Conservation (phyloP, 495 filamentous ascomycete genomes). For the Penicillium salamii region DNA sequence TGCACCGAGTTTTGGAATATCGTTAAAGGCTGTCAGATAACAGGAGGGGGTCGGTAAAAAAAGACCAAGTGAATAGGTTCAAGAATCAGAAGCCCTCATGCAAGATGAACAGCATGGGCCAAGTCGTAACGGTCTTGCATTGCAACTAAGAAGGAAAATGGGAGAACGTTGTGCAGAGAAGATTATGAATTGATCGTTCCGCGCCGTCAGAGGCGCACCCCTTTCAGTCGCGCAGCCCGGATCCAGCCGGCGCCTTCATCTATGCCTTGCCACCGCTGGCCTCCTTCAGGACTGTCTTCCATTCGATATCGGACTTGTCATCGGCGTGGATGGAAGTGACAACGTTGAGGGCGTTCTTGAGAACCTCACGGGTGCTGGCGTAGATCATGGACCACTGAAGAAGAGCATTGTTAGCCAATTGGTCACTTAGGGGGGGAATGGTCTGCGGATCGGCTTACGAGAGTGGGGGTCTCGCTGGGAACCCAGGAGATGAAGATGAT, state of each 20-base stretch:
- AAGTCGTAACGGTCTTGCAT: slow-evolving; percentile 46
- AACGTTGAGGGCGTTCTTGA: slow-evolving; percentile 83
- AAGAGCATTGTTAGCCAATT: slow-evolving; percentile 20
- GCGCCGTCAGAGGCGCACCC: slow-evolving; percentile 14
- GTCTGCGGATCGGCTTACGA: slow-evolving; percentile 55
- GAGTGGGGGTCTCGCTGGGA: slow-evolving; percentile 76
- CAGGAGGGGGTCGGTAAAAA: not conserved
- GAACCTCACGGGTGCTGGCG: slow-evolving; percentile 87
- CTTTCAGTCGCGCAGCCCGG: slow-evolving; percentile 33
- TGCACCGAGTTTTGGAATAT: not conserved
- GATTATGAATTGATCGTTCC: slow-evolving; percentile 30
- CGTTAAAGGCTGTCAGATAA: not conserved
- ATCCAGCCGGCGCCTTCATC: slow-evolving; percentile 37
- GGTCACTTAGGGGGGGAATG: not conserved
- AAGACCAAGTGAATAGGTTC: slow-evolving; percentile 1
- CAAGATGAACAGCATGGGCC: slow-evolving; percentile 14
- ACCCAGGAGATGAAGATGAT: slow-evolving; percentile 95
- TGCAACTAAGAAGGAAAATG: slow-evolving; percentile 38
- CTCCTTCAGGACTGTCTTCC: slow-evolving; percentile 69
- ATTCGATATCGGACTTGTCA: slow-evolving; percentile 85
- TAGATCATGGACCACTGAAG: slow-evolving; percentile 77
- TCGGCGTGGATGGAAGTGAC: slow-evolving; percentile 88
- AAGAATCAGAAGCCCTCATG: not conserved
- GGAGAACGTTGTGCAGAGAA: slow-evolving; percentile 30
- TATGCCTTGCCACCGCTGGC: slow-evolving; percentile 74